phyloP scores from a whole-genome alignment of 441 rosid genomes.

The Viola pubescens region DNA sequence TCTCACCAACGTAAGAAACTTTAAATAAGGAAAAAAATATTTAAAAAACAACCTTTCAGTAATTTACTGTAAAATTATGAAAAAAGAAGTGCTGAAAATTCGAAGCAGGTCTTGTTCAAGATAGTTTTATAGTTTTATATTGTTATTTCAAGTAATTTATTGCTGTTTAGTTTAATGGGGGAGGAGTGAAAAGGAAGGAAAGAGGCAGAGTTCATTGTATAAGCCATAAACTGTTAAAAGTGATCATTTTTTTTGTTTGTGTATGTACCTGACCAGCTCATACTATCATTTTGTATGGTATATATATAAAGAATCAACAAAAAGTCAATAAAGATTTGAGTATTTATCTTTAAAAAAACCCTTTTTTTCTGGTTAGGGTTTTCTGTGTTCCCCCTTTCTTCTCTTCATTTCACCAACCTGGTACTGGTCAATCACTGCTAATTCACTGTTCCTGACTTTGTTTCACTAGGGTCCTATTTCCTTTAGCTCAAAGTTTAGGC shows the following conservation, averaged over 20 bases:
- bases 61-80: neutral
- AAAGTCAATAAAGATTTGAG: too few species aligned
- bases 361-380: slow-evolving; percentile 25
- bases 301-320: too few species aligned
- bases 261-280: neutral
- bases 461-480: neutral
- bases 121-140: too few species aligned
- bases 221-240: neutral
- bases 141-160: too few species aligned
- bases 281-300: too few species aligned
- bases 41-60: too few species aligned
- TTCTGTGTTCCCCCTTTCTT: slow-evolving; percentile 3
- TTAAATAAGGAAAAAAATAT: neutral
- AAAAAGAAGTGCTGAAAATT: slow-evolving; percentile 15
- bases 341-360: slow-evolving; percentile 16
- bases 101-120: slow-evolving; percentile 10
- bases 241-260: neutral
- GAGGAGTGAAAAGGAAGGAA: neutral
- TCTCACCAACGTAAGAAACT: neutral
- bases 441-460: too few species aligned
- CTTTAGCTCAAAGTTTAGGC: neutral
- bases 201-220: neutral
- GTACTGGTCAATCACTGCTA: slow-evolving; percentile 2
- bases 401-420: slow-evolving; percentile 15
- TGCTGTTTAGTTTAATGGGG: too few species aligned